phyloP scores from a whole-genome alignment of 805 yeast species.

The Torulaspora gathmanii region DNA sequence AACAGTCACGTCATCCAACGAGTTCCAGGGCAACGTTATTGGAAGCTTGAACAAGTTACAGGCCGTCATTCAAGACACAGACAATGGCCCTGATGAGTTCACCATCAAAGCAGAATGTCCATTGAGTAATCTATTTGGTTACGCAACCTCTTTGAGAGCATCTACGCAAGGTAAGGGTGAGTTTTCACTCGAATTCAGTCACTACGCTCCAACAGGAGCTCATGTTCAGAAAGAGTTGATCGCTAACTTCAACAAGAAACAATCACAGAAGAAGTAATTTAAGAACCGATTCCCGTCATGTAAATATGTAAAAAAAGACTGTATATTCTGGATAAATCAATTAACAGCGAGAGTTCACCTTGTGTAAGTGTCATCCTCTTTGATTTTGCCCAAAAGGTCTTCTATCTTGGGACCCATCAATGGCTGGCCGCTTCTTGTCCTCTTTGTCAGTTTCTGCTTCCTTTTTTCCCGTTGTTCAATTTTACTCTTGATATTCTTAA shows the following conservation, averaged over 20 bases:
- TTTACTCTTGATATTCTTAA: slow-evolving; percentile 38
- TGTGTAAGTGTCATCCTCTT: slow-evolving; percentile 41
- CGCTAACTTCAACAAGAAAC: slow-evolving; percentile 70
- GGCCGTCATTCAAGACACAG: slow-evolving; percentile 91
- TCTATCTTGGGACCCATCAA: slow-evolving; percentile 85
- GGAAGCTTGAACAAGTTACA: slow-evolving; percentile 87
- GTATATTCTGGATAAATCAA: slow-evolving; percentile 12
- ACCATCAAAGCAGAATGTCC: slow-evolving; percentile 92
- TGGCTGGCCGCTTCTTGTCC: slow-evolving; percentile 79
- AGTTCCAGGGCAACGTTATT: slow-evolving; percentile 91
- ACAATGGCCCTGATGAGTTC: slow-evolving; percentile 90
- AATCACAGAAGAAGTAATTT: slow-evolving; percentile 36
- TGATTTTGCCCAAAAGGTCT: slow-evolving; percentile 71
- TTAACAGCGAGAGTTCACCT: slow-evolving; percentile 4
- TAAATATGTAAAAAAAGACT: slow-evolving; percentile 10
- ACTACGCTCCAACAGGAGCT: slow-evolving; percentile 85
- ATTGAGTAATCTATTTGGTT: slow-evolving; percentile 93
- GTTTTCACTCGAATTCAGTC: slow-evolving; percentile 89
- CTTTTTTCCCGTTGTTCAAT: slow-evolving; percentile 42
- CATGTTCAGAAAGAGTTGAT: slow-evolving; percentile 87
- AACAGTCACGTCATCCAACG: slow-evolving; percentile 88
- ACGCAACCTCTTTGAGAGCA: slow-evolving; percentile 92
- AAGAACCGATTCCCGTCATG: slow-evolving; percentile 5
- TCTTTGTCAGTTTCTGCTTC: slow-evolving; percentile 44
- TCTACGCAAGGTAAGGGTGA: slow-evolving; percentile 99